Evolutionary conservation across 768 basidiomycete species (phyloP).

Genomic region (Leccinum rimulosum): DNA sequence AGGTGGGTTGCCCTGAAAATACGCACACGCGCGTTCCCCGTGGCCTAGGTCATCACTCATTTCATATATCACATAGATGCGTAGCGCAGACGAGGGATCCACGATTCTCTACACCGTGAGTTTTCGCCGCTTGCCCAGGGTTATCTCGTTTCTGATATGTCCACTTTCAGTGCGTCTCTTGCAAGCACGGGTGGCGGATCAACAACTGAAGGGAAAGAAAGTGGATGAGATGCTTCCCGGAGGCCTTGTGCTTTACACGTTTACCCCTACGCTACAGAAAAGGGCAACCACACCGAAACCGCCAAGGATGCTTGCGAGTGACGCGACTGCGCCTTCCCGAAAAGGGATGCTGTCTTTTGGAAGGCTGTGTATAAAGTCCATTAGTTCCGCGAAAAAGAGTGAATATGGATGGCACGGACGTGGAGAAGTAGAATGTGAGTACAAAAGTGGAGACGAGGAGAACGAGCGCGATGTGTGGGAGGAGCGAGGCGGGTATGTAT

Average conservation of each 20-base stretch:
- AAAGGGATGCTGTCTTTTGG: conserved; percentile 67
- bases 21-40: neutral
- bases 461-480: conserved; percentile 74
- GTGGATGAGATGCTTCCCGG: neutral
- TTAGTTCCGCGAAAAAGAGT: conserved; percentile 2
- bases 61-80: conserved; percentile 45
- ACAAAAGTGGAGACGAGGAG: conserved; percentile 73
- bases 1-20: conserved; percentile 45
- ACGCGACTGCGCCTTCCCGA: conserved; percentile 68
- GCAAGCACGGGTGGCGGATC: conserved; percentile 79
- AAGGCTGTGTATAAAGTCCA: conserved; percentile 47
- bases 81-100: conserved; percentile 92
- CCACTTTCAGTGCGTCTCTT: conserved; percentile 58
- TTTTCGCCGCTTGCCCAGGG: conserved; percentile 13
- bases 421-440: conserved; percentile 91
- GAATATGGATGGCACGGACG: conserved; percentile 43
- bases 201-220: conserved; percentile 52
- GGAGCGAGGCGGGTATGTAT: conserved; percentile 57
- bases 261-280: conserved; percentile 45
- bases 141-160: conserved; percentile 6
- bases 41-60: neutral
- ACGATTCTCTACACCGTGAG: conserved; percentile 92
- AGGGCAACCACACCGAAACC: conserved; percentile 89
- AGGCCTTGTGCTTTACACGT: conserved; percentile 26
- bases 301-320: conserved; percentile 72